Percentiles rank a stretch among this genome's conserved stretches.
Conservation (phyloP, 345 rosid species). For the Acer saccharum region DNA sequence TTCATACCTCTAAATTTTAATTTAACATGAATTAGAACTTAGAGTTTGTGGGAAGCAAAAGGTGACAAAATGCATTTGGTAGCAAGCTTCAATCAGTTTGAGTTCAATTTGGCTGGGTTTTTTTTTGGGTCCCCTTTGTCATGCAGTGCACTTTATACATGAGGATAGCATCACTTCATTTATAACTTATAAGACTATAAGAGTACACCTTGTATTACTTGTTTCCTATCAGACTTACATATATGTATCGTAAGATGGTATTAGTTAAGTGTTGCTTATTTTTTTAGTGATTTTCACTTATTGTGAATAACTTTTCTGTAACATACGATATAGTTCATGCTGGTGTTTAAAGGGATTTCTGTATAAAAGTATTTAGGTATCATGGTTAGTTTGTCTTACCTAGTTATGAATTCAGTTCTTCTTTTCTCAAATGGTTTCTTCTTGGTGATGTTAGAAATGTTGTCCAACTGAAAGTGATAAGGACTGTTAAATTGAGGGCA, state of each 20-base stretch:
- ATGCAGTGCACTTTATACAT: neutral
- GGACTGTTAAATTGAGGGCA: neutral
- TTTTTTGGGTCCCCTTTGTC: neutral
- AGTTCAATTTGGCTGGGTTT: neutral
- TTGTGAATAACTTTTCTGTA: neutral
- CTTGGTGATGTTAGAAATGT: neutral
- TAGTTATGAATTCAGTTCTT: neutral
- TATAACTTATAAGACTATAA: neutral
- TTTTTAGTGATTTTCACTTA: neutral
- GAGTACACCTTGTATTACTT: neutral
- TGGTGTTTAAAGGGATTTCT: constrained; percentile 2
- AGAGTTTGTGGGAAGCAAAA: neutral
- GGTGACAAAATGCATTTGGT: constrained; percentile 7
- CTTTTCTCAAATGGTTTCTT: neutral
- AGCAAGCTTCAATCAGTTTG: neutral
- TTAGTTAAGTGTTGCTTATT: constrained; percentile 2
- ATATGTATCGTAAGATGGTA: neutral
- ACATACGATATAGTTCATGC: neutral
- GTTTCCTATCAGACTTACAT: neutral
- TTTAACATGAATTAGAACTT: constrained; percentile 1
- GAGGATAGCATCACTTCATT: neutral
- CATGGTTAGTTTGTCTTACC: neutral
- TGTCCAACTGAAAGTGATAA: neutral
- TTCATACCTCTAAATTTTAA: neutral
- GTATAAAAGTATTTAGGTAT: neutral